Evolutionary conservation across 805 yeast species (phyloP).

Genomic region (Yamadazyma philogaea): DNA sequence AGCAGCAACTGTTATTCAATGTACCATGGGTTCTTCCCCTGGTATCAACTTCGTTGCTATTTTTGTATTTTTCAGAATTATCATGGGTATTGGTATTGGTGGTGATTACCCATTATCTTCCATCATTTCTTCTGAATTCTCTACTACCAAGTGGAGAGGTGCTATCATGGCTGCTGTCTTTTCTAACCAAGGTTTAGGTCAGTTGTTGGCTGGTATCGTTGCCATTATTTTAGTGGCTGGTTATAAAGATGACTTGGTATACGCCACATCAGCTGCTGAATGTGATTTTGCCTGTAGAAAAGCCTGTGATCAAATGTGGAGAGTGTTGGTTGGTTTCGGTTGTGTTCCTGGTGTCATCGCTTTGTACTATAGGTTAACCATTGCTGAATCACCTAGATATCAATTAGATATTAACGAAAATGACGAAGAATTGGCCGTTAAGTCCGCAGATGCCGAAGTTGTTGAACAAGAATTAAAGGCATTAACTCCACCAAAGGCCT

Average conservation of each 20-base stretch:
- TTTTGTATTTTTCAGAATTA: slow-evolving; percentile 71
- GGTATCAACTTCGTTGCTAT: slow-evolving; percentile 73
- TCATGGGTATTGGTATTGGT: slow-evolving; percentile 96
- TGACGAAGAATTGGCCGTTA: slow-evolving; percentile 53
- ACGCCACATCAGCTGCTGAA: slow-evolving; percentile 51
- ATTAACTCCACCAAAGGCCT: slow-evolving; percentile 73
- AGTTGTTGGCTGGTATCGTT: slow-evolving; percentile 80
- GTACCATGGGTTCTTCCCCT: slow-evolving; percentile 66
- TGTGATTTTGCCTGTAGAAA: slow-evolving; percentile 67
- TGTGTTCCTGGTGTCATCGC: slow-evolving; percentile 85
- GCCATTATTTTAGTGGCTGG: slow-evolving; percentile 74
- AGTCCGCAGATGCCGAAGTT: slow-evolving; percentile 48
- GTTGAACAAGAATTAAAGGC: slow-evolving; percentile 36
- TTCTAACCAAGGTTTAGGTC: slow-evolving; percentile 97
- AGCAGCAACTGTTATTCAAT: slow-evolving; percentile 72
- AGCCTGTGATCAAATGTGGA: slow-evolving; percentile 94
- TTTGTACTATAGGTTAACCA: slow-evolving; percentile 86
- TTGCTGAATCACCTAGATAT: slow-evolving; percentile 93
- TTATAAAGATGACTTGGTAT: slow-evolving; percentile 59
- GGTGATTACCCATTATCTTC: slow-evolving; percentile 95
- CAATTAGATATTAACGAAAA: slow-evolving; percentile 70
- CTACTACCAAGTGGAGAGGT: slow-evolving; percentile 97
- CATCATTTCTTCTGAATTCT: slow-evolving; percentile 87
- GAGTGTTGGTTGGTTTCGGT: slow-evolving; percentile 85
- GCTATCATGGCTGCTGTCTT: slow-evolving; percentile 96